These are phyloP conservation scores for Ophiosphaerella herpotricha DNA, from an alignment of 2,329 filamentous ascomycete genomes.

Conservation along the genomic window DNA sequence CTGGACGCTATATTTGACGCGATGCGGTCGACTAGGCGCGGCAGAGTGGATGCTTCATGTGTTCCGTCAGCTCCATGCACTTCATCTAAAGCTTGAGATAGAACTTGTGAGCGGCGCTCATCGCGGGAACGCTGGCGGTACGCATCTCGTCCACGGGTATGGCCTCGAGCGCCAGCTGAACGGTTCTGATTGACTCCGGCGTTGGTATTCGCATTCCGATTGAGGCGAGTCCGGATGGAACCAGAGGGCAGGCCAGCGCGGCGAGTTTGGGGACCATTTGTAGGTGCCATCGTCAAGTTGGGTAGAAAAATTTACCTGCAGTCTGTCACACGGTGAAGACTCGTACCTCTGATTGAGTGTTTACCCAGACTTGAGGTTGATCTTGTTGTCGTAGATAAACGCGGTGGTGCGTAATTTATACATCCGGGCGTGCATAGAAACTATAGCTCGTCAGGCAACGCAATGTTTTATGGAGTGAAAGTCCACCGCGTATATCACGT, in stretches of 20 bases:
- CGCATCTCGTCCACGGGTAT: background rate
- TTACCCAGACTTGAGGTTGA: too few species aligned
- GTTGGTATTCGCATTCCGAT: constrained; percentile 4
- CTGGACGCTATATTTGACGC: background rate
- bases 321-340: background rate
- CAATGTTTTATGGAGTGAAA: too few species aligned
- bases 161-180: background rate
- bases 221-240: background rate
- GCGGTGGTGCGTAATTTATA: too few species aligned
- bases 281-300: background rate
- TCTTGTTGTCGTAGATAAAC: too few species aligned
- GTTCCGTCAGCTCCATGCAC: too few species aligned
- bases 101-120: too few species aligned
- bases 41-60: background rate
- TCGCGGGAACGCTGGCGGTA: background rate
- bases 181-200: constrained; percentile 4
- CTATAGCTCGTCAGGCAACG: too few species aligned
- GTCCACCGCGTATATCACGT: too few species aligned
- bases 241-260: background rate
- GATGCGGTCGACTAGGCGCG: background rate
- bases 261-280: background rate
- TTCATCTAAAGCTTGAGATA: too few species aligned
- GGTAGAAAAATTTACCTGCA: background rate
- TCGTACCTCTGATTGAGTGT: too few species aligned
- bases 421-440: too few species aligned